These are phyloP conservation scores for Exsudoporus frostii DNA, from an alignment of 768 basidiomycete genomes.

Conservation along the genomic window DNA sequence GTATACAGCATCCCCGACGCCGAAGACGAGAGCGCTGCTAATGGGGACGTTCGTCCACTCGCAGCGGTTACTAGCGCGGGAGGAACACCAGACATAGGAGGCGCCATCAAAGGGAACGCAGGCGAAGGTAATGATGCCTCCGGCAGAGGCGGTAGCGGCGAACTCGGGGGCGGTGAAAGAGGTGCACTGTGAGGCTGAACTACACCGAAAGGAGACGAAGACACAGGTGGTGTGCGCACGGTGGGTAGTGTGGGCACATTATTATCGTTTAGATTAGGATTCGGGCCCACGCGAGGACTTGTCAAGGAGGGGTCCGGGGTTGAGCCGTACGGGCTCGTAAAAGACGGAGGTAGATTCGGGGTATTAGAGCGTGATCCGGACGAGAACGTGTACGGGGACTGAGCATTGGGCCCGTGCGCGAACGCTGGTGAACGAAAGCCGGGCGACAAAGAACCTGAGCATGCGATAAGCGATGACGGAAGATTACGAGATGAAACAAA, in stretches of 20 bases:
- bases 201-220: background rate
- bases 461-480: constrained; percentile 8
- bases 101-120: background rate
- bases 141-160: constrained; percentile 22
- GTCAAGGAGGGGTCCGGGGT: background rate
- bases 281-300: background rate
- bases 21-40: constrained; percentile 4
- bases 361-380: constrained; percentile 9
- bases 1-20: background rate
- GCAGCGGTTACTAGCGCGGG: constrained; percentile 2
- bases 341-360: background rate
- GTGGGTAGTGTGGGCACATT: background rate
- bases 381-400: constrained; percentile 20
- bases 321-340: constrained; percentile 2
- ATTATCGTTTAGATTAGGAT: background rate
- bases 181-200: constrained; percentile 7
- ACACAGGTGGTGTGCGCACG: constrained; percentile 6
- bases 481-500: constrained; percentile 4
- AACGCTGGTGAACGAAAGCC: constrained; percentile 24
- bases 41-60: constrained; percentile 18
- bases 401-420: background rate
- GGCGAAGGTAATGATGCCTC: constrained; percentile 15
- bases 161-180: constrained; percentile 24
- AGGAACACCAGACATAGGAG: background rate
- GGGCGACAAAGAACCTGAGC: constrained; percentile 16